These are phyloP conservation scores for Candida berthetii DNA, from an alignment of 805 yeast genomes.

Conservation along the genomic window DNA sequence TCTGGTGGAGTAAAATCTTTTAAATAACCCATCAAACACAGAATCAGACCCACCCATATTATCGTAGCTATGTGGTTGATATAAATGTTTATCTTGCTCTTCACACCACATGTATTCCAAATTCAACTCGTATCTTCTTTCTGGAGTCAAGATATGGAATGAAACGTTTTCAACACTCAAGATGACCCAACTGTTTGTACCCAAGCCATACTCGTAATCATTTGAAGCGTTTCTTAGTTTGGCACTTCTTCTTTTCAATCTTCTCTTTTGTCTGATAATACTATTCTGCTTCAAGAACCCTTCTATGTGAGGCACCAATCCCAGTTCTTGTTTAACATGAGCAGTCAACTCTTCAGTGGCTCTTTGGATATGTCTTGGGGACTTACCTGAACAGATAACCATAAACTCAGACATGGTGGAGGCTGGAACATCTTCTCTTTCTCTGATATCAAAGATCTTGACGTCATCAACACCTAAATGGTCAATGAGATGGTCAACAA, in stretches of 20 bases:
- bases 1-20: constrained; percentile 31
- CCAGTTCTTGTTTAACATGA: constrained; percentile 47
- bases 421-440: constrained; percentile 29
- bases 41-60: constrained; percentile 23
- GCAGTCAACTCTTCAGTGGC: constrained; percentile 57
- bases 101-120: constrained; percentile 61
- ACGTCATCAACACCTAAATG: constrained; percentile 66
- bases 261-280: constrained; percentile 41
- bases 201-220: constrained; percentile 48
- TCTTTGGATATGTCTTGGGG: constrained; percentile 67
- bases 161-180: constrained; percentile 65
- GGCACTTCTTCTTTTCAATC: constrained; percentile 46
- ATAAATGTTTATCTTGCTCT: constrained; percentile 25
- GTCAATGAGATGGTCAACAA: constrained; percentile 41
- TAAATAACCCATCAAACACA: constrained; percentile 36
- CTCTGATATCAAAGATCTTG: constrained; percentile 55
- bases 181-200: constrained; percentile 77
- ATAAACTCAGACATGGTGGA: constrained; percentile 38
- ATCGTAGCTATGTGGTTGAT: constrained; percentile 2
- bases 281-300: constrained; percentile 63
- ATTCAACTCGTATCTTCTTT: constrained; percentile 60
- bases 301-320: constrained; percentile 49
- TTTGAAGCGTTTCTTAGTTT: constrained; percentile 45
- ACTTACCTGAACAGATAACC: constrained; percentile 71
- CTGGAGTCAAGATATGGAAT: constrained; percentile 68